phyloP scores from a whole-genome alignment of 148 eudicot species.

The Polygonum aviculare region DNA sequence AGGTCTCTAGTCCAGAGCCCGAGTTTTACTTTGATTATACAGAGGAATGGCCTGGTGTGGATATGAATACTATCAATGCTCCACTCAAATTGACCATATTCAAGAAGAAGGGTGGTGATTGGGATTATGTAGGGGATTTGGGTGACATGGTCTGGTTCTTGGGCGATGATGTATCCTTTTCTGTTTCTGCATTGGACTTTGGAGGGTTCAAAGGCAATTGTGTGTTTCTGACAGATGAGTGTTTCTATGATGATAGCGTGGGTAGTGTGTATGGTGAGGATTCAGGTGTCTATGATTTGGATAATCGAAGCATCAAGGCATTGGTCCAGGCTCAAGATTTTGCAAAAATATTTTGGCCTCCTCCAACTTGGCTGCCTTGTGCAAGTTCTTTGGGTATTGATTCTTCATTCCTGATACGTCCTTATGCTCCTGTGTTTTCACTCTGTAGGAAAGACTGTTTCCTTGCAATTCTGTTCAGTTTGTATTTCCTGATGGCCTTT shows the following conservation, averaged over 20 bases:
- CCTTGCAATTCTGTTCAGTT: neutral
- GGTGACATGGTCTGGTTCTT: conserved; percentile 12
- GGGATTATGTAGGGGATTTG: neutral
- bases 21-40: neutral
- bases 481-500: neutral
- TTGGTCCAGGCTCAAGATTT: conserved; percentile 8
- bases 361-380: conserved; percentile 14
- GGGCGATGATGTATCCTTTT: conserved; percentile 19
- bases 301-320: neutral
- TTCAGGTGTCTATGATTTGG: conserved; percentile 14
- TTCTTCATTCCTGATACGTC: neutral
- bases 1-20: neutral
- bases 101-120: neutral
- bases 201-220: conserved; percentile 11
- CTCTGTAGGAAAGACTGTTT: neutral
- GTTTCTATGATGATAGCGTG: conserved; percentile 8
- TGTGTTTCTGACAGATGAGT: conserved; percentile 13
- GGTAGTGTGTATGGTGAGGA: conserved; percentile 16
- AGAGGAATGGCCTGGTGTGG: neutral
- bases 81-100: conserved; percentile 3
- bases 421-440: neutral
- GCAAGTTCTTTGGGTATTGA: neutral
- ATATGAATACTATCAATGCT: neutral
- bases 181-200: conserved; percentile 6
- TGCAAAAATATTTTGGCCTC: conserved; percentile 21